Conservation (phyloP, 495 filamentous ascomycete genomes). For the Penicillium macrosclerotiorum region DNA sequence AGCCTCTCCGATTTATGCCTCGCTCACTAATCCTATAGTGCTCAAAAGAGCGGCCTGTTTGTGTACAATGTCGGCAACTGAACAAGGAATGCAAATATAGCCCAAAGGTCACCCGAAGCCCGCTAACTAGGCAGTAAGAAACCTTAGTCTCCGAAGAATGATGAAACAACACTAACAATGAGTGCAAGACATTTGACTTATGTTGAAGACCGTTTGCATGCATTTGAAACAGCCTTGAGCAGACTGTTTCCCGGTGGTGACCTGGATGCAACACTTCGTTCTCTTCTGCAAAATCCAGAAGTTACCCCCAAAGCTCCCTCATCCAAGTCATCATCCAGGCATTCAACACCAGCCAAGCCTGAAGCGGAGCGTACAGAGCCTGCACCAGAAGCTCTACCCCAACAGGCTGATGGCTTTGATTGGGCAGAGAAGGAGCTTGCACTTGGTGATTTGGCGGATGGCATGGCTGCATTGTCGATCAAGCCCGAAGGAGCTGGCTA, state of each 20-base stretch:
- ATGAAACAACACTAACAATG: conserved; percentile 6
- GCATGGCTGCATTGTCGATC: conserved; percentile 53
- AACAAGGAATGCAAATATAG: conserved; percentile 50
- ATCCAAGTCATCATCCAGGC: conserved; percentile 40
- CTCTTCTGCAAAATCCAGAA: conserved; percentile 43
- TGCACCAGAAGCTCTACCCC: conserved; percentile 44
- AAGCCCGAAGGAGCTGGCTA: conserved; percentile 51
- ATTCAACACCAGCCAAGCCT: conserved; percentile 37
- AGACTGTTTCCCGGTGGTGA: conserved; percentile 46
- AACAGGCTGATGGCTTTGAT: conserved; percentile 52
- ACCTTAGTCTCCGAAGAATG: neutral
- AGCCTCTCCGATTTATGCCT: neutral
- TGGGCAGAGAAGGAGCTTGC: conserved; percentile 50
- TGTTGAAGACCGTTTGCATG: conserved; percentile 48
- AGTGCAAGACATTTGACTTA: conserved; percentile 43
- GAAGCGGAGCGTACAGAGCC: conserved; percentile 39
- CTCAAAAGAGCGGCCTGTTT: conserved; percentile 47
- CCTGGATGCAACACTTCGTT: conserved; percentile 45
- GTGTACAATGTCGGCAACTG: conserved; percentile 44
- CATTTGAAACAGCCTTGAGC: conserved; percentile 44
- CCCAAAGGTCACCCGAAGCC: conserved; percentile 46
- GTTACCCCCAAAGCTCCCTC: conserved; percentile 30
- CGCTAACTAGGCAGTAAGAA: conserved; percentile 47
- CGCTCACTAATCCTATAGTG: conserved; percentile 30
- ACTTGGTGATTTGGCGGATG: conserved; percentile 46